These are phyloP conservation scores for Fraxinus velutina DNA, from an alignment of 305 asterid genomes.

Conservation along the genomic window DNA sequence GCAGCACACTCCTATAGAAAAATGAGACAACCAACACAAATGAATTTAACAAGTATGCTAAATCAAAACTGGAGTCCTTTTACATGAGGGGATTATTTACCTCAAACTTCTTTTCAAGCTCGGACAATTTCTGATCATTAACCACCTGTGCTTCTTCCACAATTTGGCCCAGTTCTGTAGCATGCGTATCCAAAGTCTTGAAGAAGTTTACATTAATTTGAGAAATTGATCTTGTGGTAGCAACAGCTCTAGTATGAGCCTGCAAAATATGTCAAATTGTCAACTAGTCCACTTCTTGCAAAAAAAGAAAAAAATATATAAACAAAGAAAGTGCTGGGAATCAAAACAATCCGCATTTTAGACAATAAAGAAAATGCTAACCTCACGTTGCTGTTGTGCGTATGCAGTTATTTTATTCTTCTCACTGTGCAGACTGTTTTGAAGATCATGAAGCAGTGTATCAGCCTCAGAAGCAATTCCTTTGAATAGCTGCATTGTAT, in stretches of 20 bases:
- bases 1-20: conserved; percentile 61
- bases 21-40: not conserved
- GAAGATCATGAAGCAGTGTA: conserved; percentile 33
- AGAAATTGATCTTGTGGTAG: conserved; percentile 41
- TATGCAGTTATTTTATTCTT: conserved; percentile 30
- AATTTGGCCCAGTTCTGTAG: conserved; percentile 56
- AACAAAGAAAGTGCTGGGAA: not conserved
- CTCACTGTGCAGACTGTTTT: conserved; percentile 32
- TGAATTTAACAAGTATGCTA: not conserved
- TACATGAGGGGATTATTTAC: conserved; percentile 26
- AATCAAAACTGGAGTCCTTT: not conserved
- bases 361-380: not conserved
- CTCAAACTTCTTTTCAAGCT: conserved; percentile 65
- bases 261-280: conserved; percentile 22
- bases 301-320: not conserved
- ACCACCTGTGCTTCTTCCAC: conserved; percentile 63
- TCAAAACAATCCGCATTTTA: not conserved
- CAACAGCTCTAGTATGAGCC: conserved; percentile 38
- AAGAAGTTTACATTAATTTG: conserved; percentile 36
- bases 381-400: conserved; percentile 45
- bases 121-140: conserved; percentile 54
- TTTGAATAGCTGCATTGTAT: conserved; percentile 22
- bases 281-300: not conserved
- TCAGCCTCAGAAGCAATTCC: conserved; percentile 32
- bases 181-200: conserved; percentile 43